These are phyloP conservation scores for Chernovozyma aurita DNA, from an alignment of 1,139 yeast species.

Conservation along the genomic window DNA sequence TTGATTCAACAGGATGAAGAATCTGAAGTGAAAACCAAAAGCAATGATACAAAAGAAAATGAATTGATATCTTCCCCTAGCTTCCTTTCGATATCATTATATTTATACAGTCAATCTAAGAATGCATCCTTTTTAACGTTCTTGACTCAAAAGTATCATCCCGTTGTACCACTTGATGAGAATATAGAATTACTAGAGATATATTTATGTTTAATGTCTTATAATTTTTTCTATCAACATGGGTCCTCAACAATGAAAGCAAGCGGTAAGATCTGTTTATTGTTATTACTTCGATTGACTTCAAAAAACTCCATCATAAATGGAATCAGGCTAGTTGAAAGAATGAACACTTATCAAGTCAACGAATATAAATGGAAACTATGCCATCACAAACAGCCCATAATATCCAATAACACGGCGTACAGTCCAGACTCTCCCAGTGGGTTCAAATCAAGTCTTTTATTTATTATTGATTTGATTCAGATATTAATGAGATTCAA, in stretches of 20 bases:
- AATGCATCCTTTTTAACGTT: conserved; percentile 19
- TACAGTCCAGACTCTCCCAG: conserved; percentile 18
- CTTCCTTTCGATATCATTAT: conserved; percentile 22
- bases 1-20: conserved; percentile 2
- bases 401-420: conserved; percentile 21
- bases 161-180: conserved; percentile 12
- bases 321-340: conserved; percentile 8
- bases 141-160: conserved; percentile 16
- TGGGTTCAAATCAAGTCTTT: conserved; percentile 26
- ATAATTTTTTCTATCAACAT: conserved; percentile 35
- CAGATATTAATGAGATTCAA: conserved; percentile 37
- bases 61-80: neutral
- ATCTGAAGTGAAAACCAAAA: conserved; percentile 3
- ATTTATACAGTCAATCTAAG: conserved; percentile 15
- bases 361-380: conserved; percentile 41
- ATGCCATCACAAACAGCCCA: conserved; percentile 36
- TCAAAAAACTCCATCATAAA: conserved; percentile 9
- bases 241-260: conserved; percentile 19
- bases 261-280: conserved; percentile 21
- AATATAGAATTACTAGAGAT: conserved; percentile 23
- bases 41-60: conserved; percentile 2
- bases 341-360: conserved; percentile 19
- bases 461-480: conserved; percentile 36
- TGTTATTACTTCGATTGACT: conserved; percentile 21
- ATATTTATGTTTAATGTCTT: conserved; percentile 38